Percentiles rank a stretch among this genome's conserved stretches.
phyloP scores from a whole-genome alignment of 345 rosid species.

The Eucalyptus microcorys region DNA sequence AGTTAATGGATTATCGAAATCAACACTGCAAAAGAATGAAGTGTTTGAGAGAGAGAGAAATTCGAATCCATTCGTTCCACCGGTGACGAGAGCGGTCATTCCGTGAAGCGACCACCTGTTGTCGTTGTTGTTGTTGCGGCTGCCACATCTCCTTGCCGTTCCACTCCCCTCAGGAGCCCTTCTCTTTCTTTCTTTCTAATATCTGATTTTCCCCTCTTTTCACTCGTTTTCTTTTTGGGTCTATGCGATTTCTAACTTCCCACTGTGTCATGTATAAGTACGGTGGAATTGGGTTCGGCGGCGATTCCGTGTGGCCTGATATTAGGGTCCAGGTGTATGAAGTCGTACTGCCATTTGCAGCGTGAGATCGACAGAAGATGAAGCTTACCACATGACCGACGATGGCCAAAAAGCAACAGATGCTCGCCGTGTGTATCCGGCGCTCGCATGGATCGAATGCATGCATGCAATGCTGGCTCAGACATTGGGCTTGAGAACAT shows the following conservation, averaged over 20 bases:
- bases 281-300: not conserved
- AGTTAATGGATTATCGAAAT: not conserved
- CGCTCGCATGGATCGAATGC: no score
- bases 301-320: not conserved
- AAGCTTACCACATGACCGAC: no score
- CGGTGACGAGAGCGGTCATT: not conserved
- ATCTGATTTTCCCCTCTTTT: not conserved
- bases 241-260: not conserved
- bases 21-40: not conserved
- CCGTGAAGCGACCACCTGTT: not conserved
- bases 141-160: not conserved
- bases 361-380: no score
- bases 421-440: no score
- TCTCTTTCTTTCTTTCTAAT: not conserved
- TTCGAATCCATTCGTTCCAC: slow-evolving; percentile 29
- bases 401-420: no score
- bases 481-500: no score
- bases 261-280: not conserved
- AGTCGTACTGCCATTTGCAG: no score
- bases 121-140: not conserved
- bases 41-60: not conserved
- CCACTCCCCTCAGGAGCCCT: not conserved
- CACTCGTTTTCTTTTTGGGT: not conserved
- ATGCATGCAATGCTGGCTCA: no score
- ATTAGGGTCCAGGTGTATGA: no score